phyloP scores from a whole-genome alignment of 257 asterid genomes.

The Jacaranda copaia region DNA sequence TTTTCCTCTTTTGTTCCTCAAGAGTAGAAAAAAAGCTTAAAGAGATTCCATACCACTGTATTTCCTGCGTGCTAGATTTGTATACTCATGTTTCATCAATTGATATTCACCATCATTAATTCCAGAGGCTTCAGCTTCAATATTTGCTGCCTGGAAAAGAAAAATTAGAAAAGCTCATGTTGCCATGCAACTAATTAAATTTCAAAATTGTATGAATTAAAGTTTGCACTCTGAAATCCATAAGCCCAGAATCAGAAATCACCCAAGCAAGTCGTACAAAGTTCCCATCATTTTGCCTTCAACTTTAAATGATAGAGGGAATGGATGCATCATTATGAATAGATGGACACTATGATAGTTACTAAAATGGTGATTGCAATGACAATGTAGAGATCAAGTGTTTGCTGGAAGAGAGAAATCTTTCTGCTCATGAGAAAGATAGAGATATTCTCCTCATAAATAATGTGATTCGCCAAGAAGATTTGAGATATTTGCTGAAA shows the following conservation, averaged over 20 bases:
- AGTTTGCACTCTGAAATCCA: conserved; percentile 2
- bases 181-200: conserved; percentile 24
- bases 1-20: not conserved
- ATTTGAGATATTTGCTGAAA: not conserved
- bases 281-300: not conserved
- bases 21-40: conserved; percentile 9
- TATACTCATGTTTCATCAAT: conserved; percentile 67
- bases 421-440: not conserved
- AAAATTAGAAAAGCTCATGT: conserved; percentile 29
- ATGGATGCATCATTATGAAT: not conserved
- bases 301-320: not conserved
- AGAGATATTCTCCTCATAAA: not conserved
- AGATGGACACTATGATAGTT: not conserved
- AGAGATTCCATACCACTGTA: conserved; percentile 61
- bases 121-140: conserved; percentile 78
- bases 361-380: conserved; percentile 8
- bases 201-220: conserved; percentile 14
- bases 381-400: conserved; percentile 20
- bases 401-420: not conserved
- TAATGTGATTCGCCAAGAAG: conserved; percentile 27
- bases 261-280: not conserved
- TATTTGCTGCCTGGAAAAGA: conserved; percentile 71
- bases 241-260: not conserved
- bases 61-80: conserved; percentile 65
- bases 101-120: conserved; percentile 76